Base-by-base conservation (phyloP, 1,284 basidiomycete genomes). In the Takashimella koratensis region DNA sequence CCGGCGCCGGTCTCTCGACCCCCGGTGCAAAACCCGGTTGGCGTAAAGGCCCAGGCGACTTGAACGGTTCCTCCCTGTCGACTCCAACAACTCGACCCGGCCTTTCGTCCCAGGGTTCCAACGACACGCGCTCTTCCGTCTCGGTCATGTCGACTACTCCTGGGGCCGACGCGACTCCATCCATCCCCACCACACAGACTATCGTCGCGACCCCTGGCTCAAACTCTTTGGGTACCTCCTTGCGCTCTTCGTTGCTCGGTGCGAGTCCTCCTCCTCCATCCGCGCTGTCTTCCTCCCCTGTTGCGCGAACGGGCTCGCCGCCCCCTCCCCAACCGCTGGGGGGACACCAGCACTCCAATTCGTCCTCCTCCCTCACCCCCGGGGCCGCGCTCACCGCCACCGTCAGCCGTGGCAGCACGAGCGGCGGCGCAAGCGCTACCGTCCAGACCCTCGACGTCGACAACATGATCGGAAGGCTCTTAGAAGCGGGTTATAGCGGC, bases 401-500 rank as follows among this genome's bases (percentile, higher is more conserved):
- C 3, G 60, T 73, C 44, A 66, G 63, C 49, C 59, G 71, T 49
- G 47, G 57, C 23, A 69, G 67, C 58, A 49, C 56, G 68, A 49
- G 59, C 12, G 65, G 64, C 0, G 39, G 42, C 11, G 55, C 58
- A 30, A 27, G 54, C 3, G 76, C 60, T 4, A 62, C 65, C 12
- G 63, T 61, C 81, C 83, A 74, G 78, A 78, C 84, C 48, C 82
- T 98, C 65, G 96, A 99, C 75, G 87, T 98, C 57, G 96, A 98
- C 78, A 95, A 97, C 76, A 98, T 98, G 90, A 98, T 99, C 69
- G 86, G 89, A 70, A 84, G 95, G 47, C 82, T 99, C 49, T 81
- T 99, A 63, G 95, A 98, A 66, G 92, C 97, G 2, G 96, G 96
- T 4, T 99, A 98, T 76, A 90, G 90, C 16, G 93, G 93, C 74